Conservation (phyloP, 208 protist species). For the Leishmania braziliensis region DNA sequence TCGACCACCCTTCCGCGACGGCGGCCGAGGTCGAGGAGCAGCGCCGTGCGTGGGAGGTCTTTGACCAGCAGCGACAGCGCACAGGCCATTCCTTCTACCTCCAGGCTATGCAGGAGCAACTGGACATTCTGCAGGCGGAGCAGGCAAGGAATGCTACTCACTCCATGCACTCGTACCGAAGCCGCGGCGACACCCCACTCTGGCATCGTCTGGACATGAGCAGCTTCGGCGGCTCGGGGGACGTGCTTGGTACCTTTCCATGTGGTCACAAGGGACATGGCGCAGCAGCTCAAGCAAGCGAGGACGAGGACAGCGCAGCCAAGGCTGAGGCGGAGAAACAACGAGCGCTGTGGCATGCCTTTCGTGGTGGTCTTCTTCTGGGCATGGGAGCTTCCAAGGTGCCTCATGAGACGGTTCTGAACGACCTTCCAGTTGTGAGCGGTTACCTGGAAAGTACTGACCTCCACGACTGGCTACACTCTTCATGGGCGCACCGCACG, state of each 20-base stretch:
- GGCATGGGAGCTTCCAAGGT: not conserved
- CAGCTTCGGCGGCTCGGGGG: not conserved
- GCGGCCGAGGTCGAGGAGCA: conserved; percentile 39
- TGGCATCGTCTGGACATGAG: not conserved
- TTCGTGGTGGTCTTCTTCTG: conserved; percentile 5
- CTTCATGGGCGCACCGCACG: conserved; percentile 65
- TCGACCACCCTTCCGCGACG: conserved; percentile 33
- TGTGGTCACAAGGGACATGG: not conserved
- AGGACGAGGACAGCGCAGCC: conserved; percentile 3
- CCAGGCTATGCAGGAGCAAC: conserved; percentile 34
- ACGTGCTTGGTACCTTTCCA: not conserved
- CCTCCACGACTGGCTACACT: conserved; percentile 71
- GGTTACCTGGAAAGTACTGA: conserved; percentile 40
- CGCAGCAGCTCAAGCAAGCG: not conserved
- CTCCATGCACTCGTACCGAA: not conserved
- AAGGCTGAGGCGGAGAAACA: conserved; percentile 27
- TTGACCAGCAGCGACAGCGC: conserved; percentile 33
- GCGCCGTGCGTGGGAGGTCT: conserved; percentile 30
- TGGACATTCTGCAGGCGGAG: conserved; percentile 28
- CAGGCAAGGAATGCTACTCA: not conserved
- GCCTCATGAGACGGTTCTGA: not conserved
- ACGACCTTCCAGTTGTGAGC: conserved; percentile 38
- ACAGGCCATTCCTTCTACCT: conserved; percentile 21
- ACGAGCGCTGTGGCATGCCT: conserved; percentile 37
- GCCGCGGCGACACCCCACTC: not conserved